These are phyloP conservation scores for Apiospora kogelbergensis DNA, from an alignment of 2,329 filamentous ascomycete species.

Conservation along the genomic window DNA sequence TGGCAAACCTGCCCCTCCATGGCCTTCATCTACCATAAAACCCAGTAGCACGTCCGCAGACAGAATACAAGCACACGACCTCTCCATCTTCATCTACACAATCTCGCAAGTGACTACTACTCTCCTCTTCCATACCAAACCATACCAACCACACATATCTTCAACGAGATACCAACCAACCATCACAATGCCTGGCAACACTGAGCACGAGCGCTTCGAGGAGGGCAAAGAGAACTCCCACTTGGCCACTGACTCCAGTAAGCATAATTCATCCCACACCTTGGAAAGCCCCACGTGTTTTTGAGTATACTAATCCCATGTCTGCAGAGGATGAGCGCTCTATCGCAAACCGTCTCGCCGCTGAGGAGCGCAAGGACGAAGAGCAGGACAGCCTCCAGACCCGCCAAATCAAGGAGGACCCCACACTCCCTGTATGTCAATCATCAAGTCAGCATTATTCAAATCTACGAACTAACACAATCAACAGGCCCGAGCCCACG, in stretches of 20 bases:
- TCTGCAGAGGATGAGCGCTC: conserved; percentile 65
- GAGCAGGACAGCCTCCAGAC: conserved; percentile 46
- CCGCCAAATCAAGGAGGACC: conserved; percentile 53
- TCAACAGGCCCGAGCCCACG: conserved; percentile 60
- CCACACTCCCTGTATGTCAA: conserved; percentile 54
- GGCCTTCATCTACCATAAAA: neutral
- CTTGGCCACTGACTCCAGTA: conserved; percentile 70
- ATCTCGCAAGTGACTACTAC: neutral
- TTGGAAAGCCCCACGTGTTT: neutral
- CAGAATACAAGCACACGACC: neutral
- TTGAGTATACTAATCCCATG: neutral
- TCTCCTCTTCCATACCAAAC: neutral
- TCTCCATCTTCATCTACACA: neutral
- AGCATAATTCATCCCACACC: conserved; percentile 21
- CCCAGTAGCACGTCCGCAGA: neutral
- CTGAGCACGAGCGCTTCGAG: conserved; percentile 53
- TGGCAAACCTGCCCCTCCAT: neutral
- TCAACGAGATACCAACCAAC: neutral
- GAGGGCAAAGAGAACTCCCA: conserved; percentile 74
- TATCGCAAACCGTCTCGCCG: conserved; percentile 69
- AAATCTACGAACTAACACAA: conserved; percentile 10
- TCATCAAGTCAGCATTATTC: neutral
- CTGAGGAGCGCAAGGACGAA: conserved; percentile 49
- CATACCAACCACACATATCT: neutral
- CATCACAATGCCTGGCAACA: neutral